Evolutionary conservation across 345 rosid species (phyloP), one percentile per base, ranked within the genome.

Genomic region (Ceriops decandra): DNA sequence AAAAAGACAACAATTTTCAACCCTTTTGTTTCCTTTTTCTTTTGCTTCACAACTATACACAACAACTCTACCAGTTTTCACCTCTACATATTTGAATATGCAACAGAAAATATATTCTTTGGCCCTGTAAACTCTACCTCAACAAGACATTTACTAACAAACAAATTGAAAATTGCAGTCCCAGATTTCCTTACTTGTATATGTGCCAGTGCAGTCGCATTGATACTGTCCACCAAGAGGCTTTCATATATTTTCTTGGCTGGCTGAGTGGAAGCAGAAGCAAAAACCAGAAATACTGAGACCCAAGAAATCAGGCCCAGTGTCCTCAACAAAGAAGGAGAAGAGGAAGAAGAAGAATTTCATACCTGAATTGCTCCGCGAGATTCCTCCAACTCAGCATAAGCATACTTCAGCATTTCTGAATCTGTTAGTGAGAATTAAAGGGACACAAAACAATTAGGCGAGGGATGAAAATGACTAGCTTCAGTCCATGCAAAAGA

Each of bases 321-420:
- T 31, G 30, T 42, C 49, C 49, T 42, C 19, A 42, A 42, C 17
- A 42, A 22, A 22, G 30, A 27, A 24, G 20, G 11, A 30, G 1
- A 5, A 13, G n/a, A 59, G 49, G 17, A n/a, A 38, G 61, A 52
- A 42, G 19, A 30, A 54, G 31, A 69, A 35, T 72, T 68, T 33
- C 78, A 63, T 69, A 85, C 97, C 86, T 78, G 89, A 42, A 87
- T 78, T 69, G 95, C 91, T 72, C 98, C 97, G 64, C 85, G 90
- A 69, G 97, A 86, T 85, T 91, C 98, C 84, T 93, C 97, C 78
- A 89, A 74, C 83, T 93, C 97, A 1, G 96, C 96, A 79, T 85
- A 91, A 68, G 97, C 98, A 88, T 89, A 93, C 82, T 88, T 86
- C 54, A 91, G 82, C 90, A 85, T 81, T 71, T 88, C 96, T 60